Conservation (phyloP, 208 protist genomes). For the Trypanosoma scelopori region DNA sequence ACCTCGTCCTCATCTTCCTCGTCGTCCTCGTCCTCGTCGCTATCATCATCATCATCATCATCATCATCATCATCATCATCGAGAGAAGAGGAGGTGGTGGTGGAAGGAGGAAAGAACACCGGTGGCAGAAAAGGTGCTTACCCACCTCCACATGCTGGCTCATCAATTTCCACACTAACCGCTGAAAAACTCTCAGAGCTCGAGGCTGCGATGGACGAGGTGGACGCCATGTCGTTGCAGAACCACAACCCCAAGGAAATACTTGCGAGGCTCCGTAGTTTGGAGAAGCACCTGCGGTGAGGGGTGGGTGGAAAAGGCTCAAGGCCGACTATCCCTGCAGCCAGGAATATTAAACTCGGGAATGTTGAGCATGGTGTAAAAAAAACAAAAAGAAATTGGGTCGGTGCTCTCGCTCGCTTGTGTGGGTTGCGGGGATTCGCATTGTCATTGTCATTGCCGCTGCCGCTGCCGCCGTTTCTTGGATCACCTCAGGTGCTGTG, state of each 20-base stretch:
- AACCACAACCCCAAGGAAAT: constrained; percentile 16
- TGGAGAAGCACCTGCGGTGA: constrained; percentile 16
- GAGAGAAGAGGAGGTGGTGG: no score
- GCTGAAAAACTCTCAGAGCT: constrained; percentile 19
- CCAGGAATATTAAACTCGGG: no score
- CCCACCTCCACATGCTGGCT: neutral
- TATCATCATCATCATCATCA: neutral
- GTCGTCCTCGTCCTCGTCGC: no score
- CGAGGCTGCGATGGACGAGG: constrained; percentile 19
- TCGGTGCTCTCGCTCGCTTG: no score
- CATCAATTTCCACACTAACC: neutral
- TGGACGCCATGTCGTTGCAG: constrained; percentile 19
- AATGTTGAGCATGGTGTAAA: no score
- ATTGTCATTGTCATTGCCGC: no score
- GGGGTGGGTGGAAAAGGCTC: neutral
- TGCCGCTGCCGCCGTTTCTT: no score
- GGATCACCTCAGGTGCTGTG: no score
- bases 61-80: no score
- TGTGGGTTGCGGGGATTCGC: no score
- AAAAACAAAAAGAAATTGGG: no score
- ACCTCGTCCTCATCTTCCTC: neutral
- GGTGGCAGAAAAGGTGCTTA: neutral
- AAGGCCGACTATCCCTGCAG: neutral
- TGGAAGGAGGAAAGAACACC: neutral
- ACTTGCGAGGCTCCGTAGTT: constrained; percentile 17